Base-by-base conservation (phyloP, 176 grass and related monocot species). In the Oryza nivara region DNA sequence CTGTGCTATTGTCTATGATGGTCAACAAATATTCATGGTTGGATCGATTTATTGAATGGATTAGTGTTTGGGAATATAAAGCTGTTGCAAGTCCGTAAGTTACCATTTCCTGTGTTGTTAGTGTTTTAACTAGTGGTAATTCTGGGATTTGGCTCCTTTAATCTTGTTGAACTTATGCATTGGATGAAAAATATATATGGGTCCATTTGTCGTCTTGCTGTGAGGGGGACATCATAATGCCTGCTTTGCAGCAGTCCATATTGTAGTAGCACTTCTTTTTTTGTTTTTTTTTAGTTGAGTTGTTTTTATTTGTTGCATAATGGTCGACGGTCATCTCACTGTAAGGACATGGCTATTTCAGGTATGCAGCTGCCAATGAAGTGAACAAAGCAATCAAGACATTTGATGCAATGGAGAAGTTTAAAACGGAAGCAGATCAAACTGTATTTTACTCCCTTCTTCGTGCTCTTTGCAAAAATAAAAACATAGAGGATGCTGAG, bases 321-420 rank as follows among this genome's bases (percentile, higher is more conserved):
- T 80, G 7, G 56, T 45, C 12, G 28, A 60, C 77, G 11, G 47
- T 36, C 30, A 14, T 89, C 60, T 35, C 47, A 58, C 61, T 30
- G 46, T 84, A 70, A 38, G 3, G 36, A 72, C 56, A 71, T 87
- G 61, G 14, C 72, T 76, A 72, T 28, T 88, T 66, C 85, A 98
- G 96, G 91, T 98, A 98, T 88, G 92, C 86, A 76, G 89, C 87
- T 92, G 87, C 89, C 65, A 93, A 92, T 92, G 92, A 98, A 88
- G 82, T 90, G 61, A 84, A 74, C 32, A 98, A 98, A 89, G 91
- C 93, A 82, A 82, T 93, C 52, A 93, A 92, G 83, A 95, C 92
- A 82, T 98, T 98, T 80, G 80, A 89, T 22, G 75, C 43, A 20
- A 92, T 93, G 91, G 96, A 93, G 20, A 98, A 75, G 70, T 98